These are phyloP conservation scores for Ganoderma multipileum DNA, from an alignment of 1,284 basidiomycete genomes.

Conservation along the genomic window DNA sequence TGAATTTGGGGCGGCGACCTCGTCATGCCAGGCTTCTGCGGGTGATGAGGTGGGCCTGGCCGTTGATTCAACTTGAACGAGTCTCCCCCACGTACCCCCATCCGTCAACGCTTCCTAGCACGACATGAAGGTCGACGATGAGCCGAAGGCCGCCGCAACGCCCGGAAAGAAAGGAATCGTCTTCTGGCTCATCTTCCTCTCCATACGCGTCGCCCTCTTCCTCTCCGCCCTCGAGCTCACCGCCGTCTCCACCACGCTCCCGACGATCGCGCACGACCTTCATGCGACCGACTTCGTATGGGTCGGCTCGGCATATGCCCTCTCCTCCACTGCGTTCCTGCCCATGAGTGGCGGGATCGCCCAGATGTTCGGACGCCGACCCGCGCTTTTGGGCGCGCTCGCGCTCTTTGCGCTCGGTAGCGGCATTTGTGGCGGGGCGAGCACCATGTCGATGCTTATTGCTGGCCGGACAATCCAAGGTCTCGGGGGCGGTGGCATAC, in stretches of 20 bases:
- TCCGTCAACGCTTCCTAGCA: no score
- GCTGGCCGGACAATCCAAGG: slow-evolving; percentile 53
- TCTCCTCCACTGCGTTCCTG: slow-evolving; percentile 38
- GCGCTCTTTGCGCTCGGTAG: slow-evolving; percentile 21
- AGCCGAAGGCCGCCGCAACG: no score
- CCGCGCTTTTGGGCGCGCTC: slow-evolving; percentile 18
- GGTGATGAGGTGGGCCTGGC: no score
- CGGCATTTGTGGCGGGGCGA: slow-evolving; percentile 47
- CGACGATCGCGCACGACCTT: slow-evolving; percentile 40
- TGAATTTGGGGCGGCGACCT: no score
- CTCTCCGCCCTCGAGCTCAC: slow-evolving; percentile 31
- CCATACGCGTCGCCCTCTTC: slow-evolving; percentile 16
- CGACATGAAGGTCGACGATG: no score
- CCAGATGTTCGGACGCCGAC: slow-evolving; percentile 23
- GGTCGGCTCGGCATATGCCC: slow-evolving; percentile 38
- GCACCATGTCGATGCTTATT: slow-evolving; percentile 50
- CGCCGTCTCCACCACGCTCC: slow-evolving; percentile 42
- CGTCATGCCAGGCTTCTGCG: no score
- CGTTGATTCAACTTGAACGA: no score
- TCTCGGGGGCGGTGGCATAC: slow-evolving; percentile 54
- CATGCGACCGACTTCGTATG: slow-evolving; percentile 40
- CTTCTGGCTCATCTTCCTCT: slow-evolving; percentile 30
- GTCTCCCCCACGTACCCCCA: no score
- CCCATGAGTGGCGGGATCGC: slow-evolving; percentile 38
- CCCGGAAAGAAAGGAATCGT: slow-evolving; percentile 9